Evolutionary conservation across 768 basidiomycete genomes (phyloP), one percentile per base, ranked within the genome.

Genomic region (Phanerochaete sordida): DNA sequence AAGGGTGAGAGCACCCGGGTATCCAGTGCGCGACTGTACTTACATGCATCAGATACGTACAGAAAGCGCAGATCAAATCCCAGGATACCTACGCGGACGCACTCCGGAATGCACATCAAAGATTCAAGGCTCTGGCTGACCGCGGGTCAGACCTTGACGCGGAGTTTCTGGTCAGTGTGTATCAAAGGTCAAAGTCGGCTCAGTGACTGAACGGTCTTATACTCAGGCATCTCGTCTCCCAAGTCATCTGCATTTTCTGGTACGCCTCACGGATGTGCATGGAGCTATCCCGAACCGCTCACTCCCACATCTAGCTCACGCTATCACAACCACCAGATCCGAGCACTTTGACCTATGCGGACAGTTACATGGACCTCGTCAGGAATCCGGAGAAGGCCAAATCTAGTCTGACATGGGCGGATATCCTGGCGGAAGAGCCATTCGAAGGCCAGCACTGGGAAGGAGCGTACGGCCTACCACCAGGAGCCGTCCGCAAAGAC

Each of bases 401-500:
- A 7, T 70, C 76, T 2, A 65, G 76, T 1, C 72, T 91, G 7
- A 90, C 88, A 2, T 94, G 92, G 92, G 77, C 79, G 60, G 80
- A 84, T n/a, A 93, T 94, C 53, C 79, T 93, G 16, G 81, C 81
- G 0, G 91, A 91, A 66, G 91, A 93, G 58, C 90, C 91, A 3
- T 89, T 91, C 62, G 88, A 93, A 71, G 92, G 89, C 16, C 85
- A 93, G 62, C 91, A 93, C 66, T 93, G 91, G 91, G 82, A 90
- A 67, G 88, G 88, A 0, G 82, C 82, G n/a, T 83, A 83, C 62
- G 86, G 69, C 79, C 68, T 76, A 26, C 80, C 81, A 27, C 70
- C 77, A n/a, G 81, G 84, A 28, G 75, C 73, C 58, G 78, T 76
- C 0, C 45, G 31, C 21, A 12, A 21, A 1, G 69, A 77, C 7